phyloP scores from a whole-genome alignment of 1,139 yeast species.

The Pichia inconspicua region DNA sequence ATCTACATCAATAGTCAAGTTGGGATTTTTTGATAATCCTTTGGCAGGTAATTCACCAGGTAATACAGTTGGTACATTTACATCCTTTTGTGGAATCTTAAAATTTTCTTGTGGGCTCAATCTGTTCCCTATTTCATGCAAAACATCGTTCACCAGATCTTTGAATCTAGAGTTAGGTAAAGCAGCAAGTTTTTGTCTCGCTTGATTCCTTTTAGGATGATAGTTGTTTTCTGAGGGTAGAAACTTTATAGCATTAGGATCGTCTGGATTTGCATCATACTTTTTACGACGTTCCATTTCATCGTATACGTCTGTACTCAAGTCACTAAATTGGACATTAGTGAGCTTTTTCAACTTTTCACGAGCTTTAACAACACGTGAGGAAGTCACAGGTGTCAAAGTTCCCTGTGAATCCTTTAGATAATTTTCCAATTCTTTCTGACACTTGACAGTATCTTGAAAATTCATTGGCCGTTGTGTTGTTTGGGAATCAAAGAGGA shows the following conservation, averaged over 20 bases:
- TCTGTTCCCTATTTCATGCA: slow-evolving; percentile 80
- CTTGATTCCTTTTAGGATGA: slow-evolving; percentile 93
- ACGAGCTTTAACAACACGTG: slow-evolving; percentile 70
- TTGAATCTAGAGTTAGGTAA: slow-evolving; percentile 77
- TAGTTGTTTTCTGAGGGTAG: slow-evolving; percentile 64
- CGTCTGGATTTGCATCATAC: slow-evolving; percentile 36
- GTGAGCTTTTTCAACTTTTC: slow-evolving; percentile 77
- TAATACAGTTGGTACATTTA: neutral
- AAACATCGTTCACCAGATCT: slow-evolving; percentile 85
- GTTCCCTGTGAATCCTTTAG: slow-evolving; percentile 45
- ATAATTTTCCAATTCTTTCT: slow-evolving; percentile 46
- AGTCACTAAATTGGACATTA: slow-evolving; percentile 77
- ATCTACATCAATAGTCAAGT: slow-evolving; percentile 5
- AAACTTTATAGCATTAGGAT: slow-evolving; percentile 40
- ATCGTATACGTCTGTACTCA: slow-evolving; percentile 89
- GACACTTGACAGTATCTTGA: neutral
- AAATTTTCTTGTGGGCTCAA: neutral
- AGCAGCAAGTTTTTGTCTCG: slow-evolving; percentile 83
- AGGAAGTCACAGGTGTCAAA: slow-evolving; percentile 38
- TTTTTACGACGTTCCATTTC: slow-evolving; percentile 67
- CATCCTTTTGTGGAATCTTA: neutral
- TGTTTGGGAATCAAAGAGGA: neutral
- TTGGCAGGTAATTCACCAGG: neutral
- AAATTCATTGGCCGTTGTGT: slow-evolving; percentile 2
- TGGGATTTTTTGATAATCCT: neutral